Base-by-base conservation (phyloP, 2,329 filamentous ascomycete species). In the Aspergillus sojae region DNA sequence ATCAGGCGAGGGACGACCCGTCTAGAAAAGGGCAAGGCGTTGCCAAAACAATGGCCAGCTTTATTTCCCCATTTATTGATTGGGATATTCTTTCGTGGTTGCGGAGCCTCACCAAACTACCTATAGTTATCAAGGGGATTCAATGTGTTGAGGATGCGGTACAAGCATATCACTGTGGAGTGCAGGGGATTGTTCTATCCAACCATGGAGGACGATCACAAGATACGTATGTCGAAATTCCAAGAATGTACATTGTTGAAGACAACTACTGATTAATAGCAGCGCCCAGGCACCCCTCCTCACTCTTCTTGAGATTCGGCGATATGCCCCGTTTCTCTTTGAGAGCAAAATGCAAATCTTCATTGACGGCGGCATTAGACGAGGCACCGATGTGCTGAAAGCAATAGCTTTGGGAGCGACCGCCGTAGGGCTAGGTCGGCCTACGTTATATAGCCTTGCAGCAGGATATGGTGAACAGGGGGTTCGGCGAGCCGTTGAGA, bases 351-450 rank as follows among this genome's bases (percentile, higher is more conserved):
- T 90, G 72, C 86, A 90, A 69, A 84, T 91, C 0, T 86, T 84
- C 58, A 78, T 91, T 4, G 89, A 91, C 65, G 87, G 88, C 0
- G 89, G 89, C 0, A 82, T 91, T 34, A 81, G 83, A n/a, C 79
- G 88, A 21, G 89, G 89, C 0, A 86, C 87, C 0, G 89, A 91
- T 70, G 85, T 91, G 3, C 82, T 91, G 68, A 91, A 91, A 73
- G 88, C 87, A 0, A 70, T 91, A 12, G 89, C 87, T 58, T 77
- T 91, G 0, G 89, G 89, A 0, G 89, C 88, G 0, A 88, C 79
- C 59, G 88, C 85, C 0, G 88, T 88, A 0, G 88, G 88, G 0
- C 77, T 91, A 11, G 89, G 89, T 0, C 78, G 89, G 21, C 86
- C 86, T 0, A 85, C 88, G 60, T 67, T 90, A 48, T 90, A 84